Conservation (phyloP, 1,139 yeast genomes). For the Meyerozyma athensensis region DNA sequence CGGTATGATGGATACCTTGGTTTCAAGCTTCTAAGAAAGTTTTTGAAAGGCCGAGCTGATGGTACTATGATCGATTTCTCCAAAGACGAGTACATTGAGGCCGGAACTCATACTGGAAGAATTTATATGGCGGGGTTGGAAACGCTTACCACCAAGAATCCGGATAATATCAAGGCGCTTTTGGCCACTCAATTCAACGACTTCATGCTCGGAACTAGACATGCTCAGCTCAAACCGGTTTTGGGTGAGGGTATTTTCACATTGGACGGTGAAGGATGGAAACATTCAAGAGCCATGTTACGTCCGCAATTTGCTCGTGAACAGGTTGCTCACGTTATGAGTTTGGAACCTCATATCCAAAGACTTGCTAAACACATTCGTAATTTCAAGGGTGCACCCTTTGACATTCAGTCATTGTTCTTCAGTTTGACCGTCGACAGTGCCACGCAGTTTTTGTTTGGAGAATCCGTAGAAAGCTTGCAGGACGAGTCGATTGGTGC, state of each 20-base stretch:
- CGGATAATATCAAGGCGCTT: conserved; percentile 36
- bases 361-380: conserved; percentile 30
- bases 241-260: conserved; percentile 59
- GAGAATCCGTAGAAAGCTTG: conserved; percentile 45
- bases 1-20: too few relatives aligned
- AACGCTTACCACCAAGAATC: conserved; percentile 37
- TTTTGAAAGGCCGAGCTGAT: too few relatives aligned
- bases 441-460: conserved; percentile 56
- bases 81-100: too few relatives aligned
- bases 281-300: conserved; percentile 52
- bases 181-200: conserved; percentile 46
- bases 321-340: conserved; percentile 46
- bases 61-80: too few relatives aligned
- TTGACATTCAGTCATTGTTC: conserved; percentile 48
- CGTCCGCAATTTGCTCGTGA: conserved; percentile 57
- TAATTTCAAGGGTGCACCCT: conserved; percentile 16
- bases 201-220: conserved; percentile 48
- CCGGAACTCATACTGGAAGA: too few relatives aligned
- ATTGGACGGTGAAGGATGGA: conserved; percentile 53
- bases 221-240: conserved; percentile 35
- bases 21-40: too few relatives aligned
- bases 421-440: conserved; percentile 52
- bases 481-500: conserved; percentile 22
- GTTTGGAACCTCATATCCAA: conserved; percentile 46
- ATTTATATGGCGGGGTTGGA: too few relatives aligned